Percentiles rank a stretch among this genome's conserved stretches.
Evolutionary conservation across 805 yeast genomes (phyloP).

Genomic region (Schizosaccharomyces octosporus): DNA sequence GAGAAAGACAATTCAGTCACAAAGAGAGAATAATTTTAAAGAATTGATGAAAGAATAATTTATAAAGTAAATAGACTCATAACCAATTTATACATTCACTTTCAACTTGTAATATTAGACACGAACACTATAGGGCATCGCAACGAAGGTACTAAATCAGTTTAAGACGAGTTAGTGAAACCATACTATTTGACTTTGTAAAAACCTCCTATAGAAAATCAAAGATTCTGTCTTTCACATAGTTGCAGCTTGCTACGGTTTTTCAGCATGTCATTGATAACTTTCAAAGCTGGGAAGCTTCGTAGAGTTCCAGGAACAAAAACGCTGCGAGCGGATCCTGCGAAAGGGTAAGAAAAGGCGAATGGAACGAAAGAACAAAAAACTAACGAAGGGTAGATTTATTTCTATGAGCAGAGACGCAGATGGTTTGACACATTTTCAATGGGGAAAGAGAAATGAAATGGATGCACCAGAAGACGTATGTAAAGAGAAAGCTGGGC

Average conservation of each 20-base stretch:
- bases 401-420: background rate
- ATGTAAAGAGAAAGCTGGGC: background rate
- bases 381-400: background rate
- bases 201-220: background rate
- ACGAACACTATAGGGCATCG: too few species aligned
- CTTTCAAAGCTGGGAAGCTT: slow-evolving; percentile 2
- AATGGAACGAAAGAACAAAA: too few species aligned
- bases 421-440: background rate
- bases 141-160: too few species aligned
- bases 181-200: too few species aligned
- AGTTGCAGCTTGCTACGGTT: background rate
- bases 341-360: background rate
- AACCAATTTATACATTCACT: too few species aligned
- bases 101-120: too few species aligned
- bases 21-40: too few species aligned
- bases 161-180: too few species aligned
- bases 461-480: background rate
- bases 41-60: too few species aligned
- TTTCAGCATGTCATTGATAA: background rate
- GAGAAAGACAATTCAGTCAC: too few species aligned
- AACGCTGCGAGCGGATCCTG: background rate
- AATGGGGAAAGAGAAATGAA: background rate
- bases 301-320: background rate
- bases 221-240: background rate
- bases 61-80: too few species aligned